Evolutionary conservation across 768 basidiomycete species (phyloP), one percentile per base, ranked within the genome.

Genomic region (Auricularia heimuer): DNA sequence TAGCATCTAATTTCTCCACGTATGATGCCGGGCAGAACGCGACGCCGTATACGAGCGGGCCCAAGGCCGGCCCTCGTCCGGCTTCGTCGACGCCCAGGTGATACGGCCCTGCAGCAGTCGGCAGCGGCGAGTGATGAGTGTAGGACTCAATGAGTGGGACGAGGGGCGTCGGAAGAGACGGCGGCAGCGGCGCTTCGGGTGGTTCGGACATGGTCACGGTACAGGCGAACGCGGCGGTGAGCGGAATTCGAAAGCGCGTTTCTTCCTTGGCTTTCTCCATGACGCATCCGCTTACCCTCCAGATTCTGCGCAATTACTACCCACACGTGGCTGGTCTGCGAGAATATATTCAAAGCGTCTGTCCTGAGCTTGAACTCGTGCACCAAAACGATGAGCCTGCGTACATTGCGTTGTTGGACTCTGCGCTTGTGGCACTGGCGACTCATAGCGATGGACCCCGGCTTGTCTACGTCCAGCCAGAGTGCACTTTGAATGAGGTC

Each of bases 61-160:
- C 96, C 0, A 99, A 79, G 1, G 96, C 96, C 24, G 96, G 97
- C 0, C 97, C 97, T 64, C 97, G 82, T 0, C 97, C 97, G 0
- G 97, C 97, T 74, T 99, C 97, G 74, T 99, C 97, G n/a, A 99
- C 94, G 29, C 97, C 97, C 62, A 99, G 87, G 61, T 98, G 92
- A 77, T 95, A 97, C 0, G 90, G 89, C 0, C 92, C 92, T 1
- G 74, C 65, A 0, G 85, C 82, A 0, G 86, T 87, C 2, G 92
- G 91, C 0, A 73, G 82, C 1, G 85, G 81, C 0, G 90, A 89
- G 72, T 92, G 89, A 71, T 90, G 85, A 0, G 90, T 87, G 71
- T 93, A 93, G 0, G 92, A 91, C 10, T 82, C 79, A 4, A 77
- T 80, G 37, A 92, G 79, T 0, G 88, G 83, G 0, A 73, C 77